Percentiles rank a stretch among this genome's conserved stretches.
phyloP scores from a whole-genome alignment of 169 alveolate genomes.

The Cryptosporidium viatorum region DNA sequence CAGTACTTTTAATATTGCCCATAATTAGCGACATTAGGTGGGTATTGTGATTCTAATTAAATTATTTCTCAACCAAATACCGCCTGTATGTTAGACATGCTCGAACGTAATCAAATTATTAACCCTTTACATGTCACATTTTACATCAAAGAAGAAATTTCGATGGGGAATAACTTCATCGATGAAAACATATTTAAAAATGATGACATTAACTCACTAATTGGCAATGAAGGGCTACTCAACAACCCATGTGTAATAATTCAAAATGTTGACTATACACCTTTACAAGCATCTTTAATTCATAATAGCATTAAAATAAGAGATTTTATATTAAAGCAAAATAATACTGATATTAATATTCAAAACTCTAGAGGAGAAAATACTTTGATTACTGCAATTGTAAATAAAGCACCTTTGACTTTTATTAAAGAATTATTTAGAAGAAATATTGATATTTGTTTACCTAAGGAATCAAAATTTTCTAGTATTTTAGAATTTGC shows the following conservation, averaged over 20 bases:
- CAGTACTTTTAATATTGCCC: slow-evolving; percentile 41
- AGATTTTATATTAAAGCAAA: slow-evolving; percentile 38
- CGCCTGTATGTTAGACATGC: slow-evolving; percentile 47
- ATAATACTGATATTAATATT: slow-evolving; percentile 4
- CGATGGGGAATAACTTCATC: not conserved
- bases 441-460: slow-evolving; percentile 12
- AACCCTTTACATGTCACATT: slow-evolving; percentile 14
- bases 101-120: slow-evolving; percentile 4
- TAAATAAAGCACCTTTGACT: slow-evolving; percentile 3
- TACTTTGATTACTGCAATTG: slow-evolving; percentile 31
- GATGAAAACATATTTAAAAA: slow-evolving; percentile 39
- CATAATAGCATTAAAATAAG: slow-evolving; percentile 12
- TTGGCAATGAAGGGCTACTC: not conserved
- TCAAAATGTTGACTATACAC: slow-evolving; percentile 18
- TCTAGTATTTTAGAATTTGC: slow-evolving; percentile 18
- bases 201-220: slow-evolving; percentile 7
- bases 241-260: slow-evolving; percentile 10
- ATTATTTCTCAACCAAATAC: not conserved
- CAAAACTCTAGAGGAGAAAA: slow-evolving; percentile 50
- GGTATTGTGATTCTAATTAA: not conserved
- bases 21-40: slow-evolving; percentile 9
- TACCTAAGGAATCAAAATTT: slow-evolving; percentile 24
- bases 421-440: slow-evolving; percentile 24
- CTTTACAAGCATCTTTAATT: slow-evolving; percentile 53
- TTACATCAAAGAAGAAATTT: not conserved